Conservation (phyloP, 2,329 filamentous ascomycete species). For the Phialophora chinensis region DNA sequence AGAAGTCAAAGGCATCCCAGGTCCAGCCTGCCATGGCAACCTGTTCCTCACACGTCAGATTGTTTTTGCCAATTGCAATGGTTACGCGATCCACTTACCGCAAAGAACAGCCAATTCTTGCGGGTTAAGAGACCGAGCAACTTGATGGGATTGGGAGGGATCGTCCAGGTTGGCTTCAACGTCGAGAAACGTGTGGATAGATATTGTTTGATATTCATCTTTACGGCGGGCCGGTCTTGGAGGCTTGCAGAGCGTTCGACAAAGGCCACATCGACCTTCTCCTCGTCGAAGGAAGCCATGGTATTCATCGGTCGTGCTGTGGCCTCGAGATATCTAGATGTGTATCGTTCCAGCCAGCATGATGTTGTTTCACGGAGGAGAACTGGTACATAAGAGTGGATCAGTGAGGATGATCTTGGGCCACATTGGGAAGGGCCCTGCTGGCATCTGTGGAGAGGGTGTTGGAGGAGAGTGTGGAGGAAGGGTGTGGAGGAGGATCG, state of each 20-base stretch:
- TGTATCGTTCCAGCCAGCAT: neutral
- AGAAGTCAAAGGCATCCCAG: constrained; percentile 67
- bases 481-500: neutral
- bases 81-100: neutral
- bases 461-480: constrained; percentile 6
- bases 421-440: neutral
- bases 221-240: neutral
- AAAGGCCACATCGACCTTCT: neutral
- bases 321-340: neutral
- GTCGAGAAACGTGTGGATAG: constrained; percentile 7
- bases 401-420: neutral
- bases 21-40: constrained; percentile 45
- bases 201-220: neutral
- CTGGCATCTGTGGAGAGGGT: constrained; percentile 1
- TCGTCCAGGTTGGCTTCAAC: constrained; percentile 5
- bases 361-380: neutral
- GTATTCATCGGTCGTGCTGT: neutral
- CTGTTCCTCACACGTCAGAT: neutral
- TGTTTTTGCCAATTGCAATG: neutral
- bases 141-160: constrained; percentile 7
- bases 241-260: neutral
- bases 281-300: neutral
- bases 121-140: constrained; percentile 5
- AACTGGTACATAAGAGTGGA: constrained; percentile 4
- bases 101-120: constrained; percentile 11